Base-by-base conservation (phyloP, 139 green algal genomes). In the Ettlia oleoabundans region DNA sequence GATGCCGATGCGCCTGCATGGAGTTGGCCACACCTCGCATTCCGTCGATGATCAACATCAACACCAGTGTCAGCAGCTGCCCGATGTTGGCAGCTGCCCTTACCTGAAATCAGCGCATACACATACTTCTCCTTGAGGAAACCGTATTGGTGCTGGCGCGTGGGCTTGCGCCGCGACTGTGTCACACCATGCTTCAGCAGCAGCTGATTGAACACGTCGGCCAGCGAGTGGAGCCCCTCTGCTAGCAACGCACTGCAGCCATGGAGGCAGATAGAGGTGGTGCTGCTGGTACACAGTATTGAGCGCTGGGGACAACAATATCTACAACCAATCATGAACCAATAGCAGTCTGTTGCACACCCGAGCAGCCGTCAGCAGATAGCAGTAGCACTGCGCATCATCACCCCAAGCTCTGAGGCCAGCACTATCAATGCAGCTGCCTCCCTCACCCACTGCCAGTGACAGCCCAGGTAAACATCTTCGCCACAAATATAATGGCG, bases 111-210 rank as follows among this genome's bases (percentile, higher is more conserved):
- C 22, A 79, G 72, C 7, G 89, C 92, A 87, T 94, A 98, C 18
- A 98, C 90, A 80, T 98, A 98, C 78, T 96, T 94, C 77, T 98
- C 96, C 15, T 92, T 88, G 74, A 92, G 87, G 89, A 97, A 98
- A 41, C 96, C 96, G 77, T 98, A 98, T 2, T 94, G 94, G 85
- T 98, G 92, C 80, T 89, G 67, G 40, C 80, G 52, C 0, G 89
- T 97, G 26, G 95, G 92, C 33, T 88, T 89, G 32, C 58, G 84
- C 61, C 86, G 93, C 81, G 70, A 92, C 42, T 80, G 55, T 32
- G 82, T 68, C 24, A 98, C 92, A 10, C 95, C 95, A 33, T 92
- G 85, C 24, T 92, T 87, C 69, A 98, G 89, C 69, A 98, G 82
- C 35, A 93, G 84, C 91, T 98, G 96, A 78, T 98, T 98, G 40